Conservation (phyloP, 495 filamentous ascomycete genomes). For the Bacidia rubella region DNA sequence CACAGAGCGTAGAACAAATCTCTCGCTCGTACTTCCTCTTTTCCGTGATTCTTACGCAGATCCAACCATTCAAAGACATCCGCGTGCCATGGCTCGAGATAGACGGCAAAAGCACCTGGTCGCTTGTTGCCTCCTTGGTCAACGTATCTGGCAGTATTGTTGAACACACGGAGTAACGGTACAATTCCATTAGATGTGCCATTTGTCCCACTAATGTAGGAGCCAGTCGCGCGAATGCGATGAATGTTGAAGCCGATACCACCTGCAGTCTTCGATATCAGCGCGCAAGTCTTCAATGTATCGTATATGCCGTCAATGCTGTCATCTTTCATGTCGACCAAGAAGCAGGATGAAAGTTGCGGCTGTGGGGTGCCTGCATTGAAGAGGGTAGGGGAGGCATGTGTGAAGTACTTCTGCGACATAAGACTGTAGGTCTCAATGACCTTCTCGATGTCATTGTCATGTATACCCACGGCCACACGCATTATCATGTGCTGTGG, state of each 20-base stretch:
- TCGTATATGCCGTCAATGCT: conserved; percentile 99
- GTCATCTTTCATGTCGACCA: conserved; percentile 97
- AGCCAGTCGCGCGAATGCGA: conserved; percentile 88
- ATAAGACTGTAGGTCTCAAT: conserved; percentile 97
- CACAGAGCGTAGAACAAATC: conserved; percentile 96
- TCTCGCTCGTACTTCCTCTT: conserved; percentile 92
- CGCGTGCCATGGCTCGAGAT: conserved; percentile 98
- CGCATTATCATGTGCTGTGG: conserved; percentile 99
- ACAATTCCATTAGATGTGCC: conserved; percentile 95
- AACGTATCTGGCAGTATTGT: conserved; percentile 96
- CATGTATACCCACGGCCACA: conserved; percentile 92
- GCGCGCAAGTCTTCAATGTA: conserved; percentile 94
- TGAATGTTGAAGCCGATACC: conserved; percentile 94
- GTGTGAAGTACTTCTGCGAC: conserved; percentile 95
- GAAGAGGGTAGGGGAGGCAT: conserved; percentile 95
- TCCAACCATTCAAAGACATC: conserved; percentile 97
- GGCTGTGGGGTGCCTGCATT: conserved; percentile 89
- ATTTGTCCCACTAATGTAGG: conserved; percentile 95
- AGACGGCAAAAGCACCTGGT: conserved; percentile 95
- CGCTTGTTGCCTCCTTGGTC: conserved; percentile 99
- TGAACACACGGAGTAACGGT: conserved; percentile 96
- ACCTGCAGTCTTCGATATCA: conserved; percentile 98
- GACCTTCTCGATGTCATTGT: conserved; percentile 81
- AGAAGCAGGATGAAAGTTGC: conserved; percentile 92
- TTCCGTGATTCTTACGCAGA: conserved; percentile 96